Percentiles rank a stretch among this genome's conserved stretches.
Conservation (phyloP, 352 stramenopile genomes). For the Globisporangium megalacanthum region DNA sequence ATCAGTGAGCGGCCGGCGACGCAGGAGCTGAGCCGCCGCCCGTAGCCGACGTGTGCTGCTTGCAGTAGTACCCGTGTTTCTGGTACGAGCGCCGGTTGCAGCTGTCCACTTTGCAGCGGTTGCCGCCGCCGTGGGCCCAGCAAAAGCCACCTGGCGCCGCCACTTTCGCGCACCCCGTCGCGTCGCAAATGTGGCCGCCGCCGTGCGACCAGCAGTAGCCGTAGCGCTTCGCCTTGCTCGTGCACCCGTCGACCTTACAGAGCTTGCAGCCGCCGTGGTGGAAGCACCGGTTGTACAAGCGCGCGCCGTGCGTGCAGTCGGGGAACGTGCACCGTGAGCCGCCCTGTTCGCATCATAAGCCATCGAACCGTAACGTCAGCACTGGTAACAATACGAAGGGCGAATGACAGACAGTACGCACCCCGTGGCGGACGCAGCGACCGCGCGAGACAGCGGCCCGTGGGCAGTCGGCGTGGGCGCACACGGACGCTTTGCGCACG, state of each 20-base stretch:
- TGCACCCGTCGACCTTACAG: slow-evolving; percentile 58
- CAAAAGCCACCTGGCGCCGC: slow-evolving; percentile 62
- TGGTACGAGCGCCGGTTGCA: slow-evolving; percentile 70
- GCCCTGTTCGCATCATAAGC: no score
- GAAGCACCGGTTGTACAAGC: slow-evolving; percentile 61
- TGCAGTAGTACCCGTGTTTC: slow-evolving; percentile 66
- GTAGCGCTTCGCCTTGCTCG: slow-evolving; percentile 65
- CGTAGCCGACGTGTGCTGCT: slow-evolving; percentile 32
- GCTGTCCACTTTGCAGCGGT: slow-evolving; percentile 58
- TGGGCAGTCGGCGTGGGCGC: slow-evolving; percentile 41
- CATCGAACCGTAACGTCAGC: background rate
- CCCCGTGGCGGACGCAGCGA: slow-evolving; percentile 46
- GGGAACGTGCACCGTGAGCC: slow-evolving; percentile 52
- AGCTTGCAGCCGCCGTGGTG: slow-evolving; percentile 61
- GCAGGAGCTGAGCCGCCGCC: background rate
- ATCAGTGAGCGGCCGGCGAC: background rate
- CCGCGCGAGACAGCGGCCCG: slow-evolving; percentile 48
- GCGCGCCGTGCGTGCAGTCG: slow-evolving; percentile 51
- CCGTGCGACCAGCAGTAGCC: slow-evolving; percentile 69
- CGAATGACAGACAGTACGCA: slow-evolving; percentile 7
- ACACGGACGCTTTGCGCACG: slow-evolving; percentile 56
- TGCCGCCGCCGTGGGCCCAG: slow-evolving; percentile 31
- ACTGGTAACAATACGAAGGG: background rate
- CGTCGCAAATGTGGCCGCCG: slow-evolving; percentile 57
- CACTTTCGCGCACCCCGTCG: slow-evolving; percentile 47